A percentile compares a stretch with the other conserved stretches of the same genome.
phyloP scores from a whole-genome alignment of 2,329 filamentous ascomycete genomes.

The Sporothrix protearum region DNA sequence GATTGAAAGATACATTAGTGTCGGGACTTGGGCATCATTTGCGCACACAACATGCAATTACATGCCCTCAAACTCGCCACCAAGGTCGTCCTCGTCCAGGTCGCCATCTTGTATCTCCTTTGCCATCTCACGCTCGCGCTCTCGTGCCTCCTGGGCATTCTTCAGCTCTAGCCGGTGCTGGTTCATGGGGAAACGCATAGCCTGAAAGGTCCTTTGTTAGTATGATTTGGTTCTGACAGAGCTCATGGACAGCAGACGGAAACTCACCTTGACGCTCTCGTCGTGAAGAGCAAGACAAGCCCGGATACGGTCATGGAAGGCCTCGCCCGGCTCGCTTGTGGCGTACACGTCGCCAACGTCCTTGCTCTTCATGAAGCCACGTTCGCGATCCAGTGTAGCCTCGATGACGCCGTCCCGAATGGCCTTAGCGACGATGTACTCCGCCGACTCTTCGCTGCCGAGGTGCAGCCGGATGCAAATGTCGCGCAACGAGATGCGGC shows the following conservation, averaged over 20 bases:
- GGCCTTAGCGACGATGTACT: constrained; percentile 98
- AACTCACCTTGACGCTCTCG: constrained; percentile 91
- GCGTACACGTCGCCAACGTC: constrained; percentile 94
- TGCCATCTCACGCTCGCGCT: constrained; percentile 91
- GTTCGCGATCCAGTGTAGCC: constrained; percentile 88
- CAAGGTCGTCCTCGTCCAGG: constrained; percentile 92
- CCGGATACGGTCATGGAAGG: constrained; percentile 93
- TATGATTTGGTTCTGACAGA: constrained; percentile 29
- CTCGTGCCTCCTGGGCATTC: constrained; percentile 96
- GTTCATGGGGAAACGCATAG: constrained; percentile 99
- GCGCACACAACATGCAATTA: constrained; percentile 45
- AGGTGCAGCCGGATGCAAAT: constrained; percentile 94
- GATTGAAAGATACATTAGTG: not conserved
- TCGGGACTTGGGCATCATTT: not conserved
- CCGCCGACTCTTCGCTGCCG: constrained; percentile 92
- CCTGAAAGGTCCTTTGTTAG: constrained; percentile 49
- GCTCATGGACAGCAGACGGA: not conserved
- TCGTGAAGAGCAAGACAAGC: constrained; percentile 91
- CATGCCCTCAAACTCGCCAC: constrained; percentile 93
- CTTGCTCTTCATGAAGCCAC: constrained; percentile 98
- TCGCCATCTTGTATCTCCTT: constrained; percentile 99
- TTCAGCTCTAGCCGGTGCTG: constrained; percentile 95
- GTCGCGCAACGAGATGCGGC: constrained; percentile 91
- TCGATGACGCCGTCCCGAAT: constrained; percentile 97
- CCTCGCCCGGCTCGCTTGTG: constrained; percentile 90